Base-by-base conservation (phyloP, 2,329 filamentous ascomycete species). In the Fusarium papillatum region DNA sequence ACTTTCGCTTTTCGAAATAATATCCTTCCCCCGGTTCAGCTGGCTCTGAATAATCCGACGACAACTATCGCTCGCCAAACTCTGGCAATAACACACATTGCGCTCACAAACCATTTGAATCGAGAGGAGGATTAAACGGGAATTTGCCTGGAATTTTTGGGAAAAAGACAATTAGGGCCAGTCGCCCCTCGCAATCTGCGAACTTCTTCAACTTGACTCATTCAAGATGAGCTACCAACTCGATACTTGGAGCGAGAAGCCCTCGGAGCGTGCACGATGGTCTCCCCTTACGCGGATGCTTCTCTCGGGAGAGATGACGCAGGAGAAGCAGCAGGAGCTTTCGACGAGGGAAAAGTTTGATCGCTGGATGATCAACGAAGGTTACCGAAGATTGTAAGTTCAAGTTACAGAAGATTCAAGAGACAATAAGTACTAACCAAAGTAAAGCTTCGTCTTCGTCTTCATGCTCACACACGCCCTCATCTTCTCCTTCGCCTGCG, bases 281-380 rank as follows among this genome's bases (percentile, higher is more conserved):
- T 94, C 95, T 73, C 94, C 94, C 19, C 88, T 97, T 67, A 95
- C 94, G 72, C 91, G 94, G 76, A 95, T 96, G 93, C 86, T 97
- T 82, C 90, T 96, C 82, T 95, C 94, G 68, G 94, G 94, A 62
- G 93, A 95, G 86, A 94, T 96, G 90, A 95, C 92, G 66, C 92
- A 92, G 80, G 93, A 95, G 82, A 90, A 87, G 80, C 92, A 93
- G 77, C 92, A 92, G 81, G 89, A 92, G 68, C 86, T 96, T 78
- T 91, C 91, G 29, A 84, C 90, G 74, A 90, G 90, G 80, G 93
- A 96, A 83, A 93, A 90, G 82, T 93, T 96, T 81, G 93, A 96
- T 83, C 88, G 92, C 76, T 97, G 95, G 95, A 96, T 97, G 94
- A 93, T 96, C 73, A 96, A 96, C 82, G 95, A 96, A 82, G 95